Base-by-base conservation (phyloP, 352 stramenopile genomes). In the Detonula confervacea region DNA sequence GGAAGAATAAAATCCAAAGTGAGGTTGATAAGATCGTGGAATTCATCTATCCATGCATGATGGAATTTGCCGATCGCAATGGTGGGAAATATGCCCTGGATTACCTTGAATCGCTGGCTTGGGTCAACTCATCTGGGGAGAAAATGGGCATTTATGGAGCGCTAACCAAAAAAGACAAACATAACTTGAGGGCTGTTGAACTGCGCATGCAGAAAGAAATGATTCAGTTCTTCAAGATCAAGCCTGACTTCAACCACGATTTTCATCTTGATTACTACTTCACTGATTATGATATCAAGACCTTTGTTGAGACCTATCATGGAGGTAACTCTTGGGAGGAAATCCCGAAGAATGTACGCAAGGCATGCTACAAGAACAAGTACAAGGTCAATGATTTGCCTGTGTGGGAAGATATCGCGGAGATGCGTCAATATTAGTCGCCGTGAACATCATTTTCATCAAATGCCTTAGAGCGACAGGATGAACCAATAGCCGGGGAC, bases 221-320 rank as follows among this genome's bases (percentile, higher is more conserved):
- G 35, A 44, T 14, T 44, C 35, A 44, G 35, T 44, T 44, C 35
- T 44, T 44, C 35, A 44, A 44, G 35, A 44, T 44, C 7, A 44
- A 44, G 35, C 35, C 35, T 44, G 35, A 44, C 35, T 44, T 44
- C 42, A 51, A 51, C 42, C 5, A n/a, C 42, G 5, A 51, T 51
- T 14, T 51, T 51, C 42, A 51, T n/a, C 14, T 51, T n/a, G 14
- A 51, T n/a, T 18, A 51, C 5, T 51, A 51, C 42, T n/a, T 51
- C 42, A 51, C 42, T n/a, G 14, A 51, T 51, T 51, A 18, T 20
- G n/a, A 51, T n/a, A 51, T 51, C 42, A 51, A 51, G 42, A n/a
- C 5, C 5, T 20, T 51, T 51, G 5, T 51, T n/a, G 42, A 51
- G 14, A 51, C 5, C 5, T 51, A 51, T 51, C 42, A 18, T 51